Percentiles rank a stretch among this genome's conserved stretches.
Conservation (phyloP, 2,329 filamentous ascomycete genomes). For the Xylariales sp. region DNA sequence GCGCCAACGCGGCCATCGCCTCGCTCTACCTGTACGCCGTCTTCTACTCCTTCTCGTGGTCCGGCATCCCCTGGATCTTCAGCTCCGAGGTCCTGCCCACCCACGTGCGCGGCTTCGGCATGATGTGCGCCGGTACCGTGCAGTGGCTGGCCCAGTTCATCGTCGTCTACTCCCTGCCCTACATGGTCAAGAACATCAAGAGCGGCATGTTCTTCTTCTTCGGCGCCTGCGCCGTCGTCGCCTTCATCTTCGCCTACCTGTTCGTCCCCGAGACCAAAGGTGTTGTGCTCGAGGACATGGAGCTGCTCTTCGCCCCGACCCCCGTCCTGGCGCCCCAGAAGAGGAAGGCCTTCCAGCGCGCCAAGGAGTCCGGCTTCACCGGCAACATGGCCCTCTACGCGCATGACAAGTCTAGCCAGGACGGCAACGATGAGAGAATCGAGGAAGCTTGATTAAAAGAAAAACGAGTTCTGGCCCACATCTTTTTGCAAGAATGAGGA, state of each 20-base stretch:
- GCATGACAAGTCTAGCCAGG: no score
- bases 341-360: no score
- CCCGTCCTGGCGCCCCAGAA: no score
- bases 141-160: slow-evolving; percentile 39
- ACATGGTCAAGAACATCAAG: slow-evolving; percentile 36
- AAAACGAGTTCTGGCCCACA: no score
- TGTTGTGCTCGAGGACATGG: slow-evolving; percentile 48
- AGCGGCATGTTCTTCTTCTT: slow-evolving; percentile 57
- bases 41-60: slow-evolving; percentile 42
- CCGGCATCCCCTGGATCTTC: slow-evolving; percentile 41
- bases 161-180: slow-evolving; percentile 38
- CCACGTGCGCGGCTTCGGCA: slow-evolving; percentile 35
- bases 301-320: no score
- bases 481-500: no score
- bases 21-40: slow-evolving; percentile 52
- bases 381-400: no score
- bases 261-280: slow-evolving; percentile 53
- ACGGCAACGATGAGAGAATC: no score
- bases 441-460: no score
- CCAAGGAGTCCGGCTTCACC: no score
- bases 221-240: slow-evolving; percentile 43
- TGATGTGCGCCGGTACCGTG: slow-evolving; percentile 33
- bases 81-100: slow-evolving; percentile 41
- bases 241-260: slow-evolving; percentile 44
- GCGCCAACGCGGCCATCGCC: slow-evolving; percentile 48